A percentile compares a stretch with the other conserved stretches of the same genome.
Conservation (phyloP, 768 basidiomycete genomes). For the Paxillus ammoniavirescens region DNA sequence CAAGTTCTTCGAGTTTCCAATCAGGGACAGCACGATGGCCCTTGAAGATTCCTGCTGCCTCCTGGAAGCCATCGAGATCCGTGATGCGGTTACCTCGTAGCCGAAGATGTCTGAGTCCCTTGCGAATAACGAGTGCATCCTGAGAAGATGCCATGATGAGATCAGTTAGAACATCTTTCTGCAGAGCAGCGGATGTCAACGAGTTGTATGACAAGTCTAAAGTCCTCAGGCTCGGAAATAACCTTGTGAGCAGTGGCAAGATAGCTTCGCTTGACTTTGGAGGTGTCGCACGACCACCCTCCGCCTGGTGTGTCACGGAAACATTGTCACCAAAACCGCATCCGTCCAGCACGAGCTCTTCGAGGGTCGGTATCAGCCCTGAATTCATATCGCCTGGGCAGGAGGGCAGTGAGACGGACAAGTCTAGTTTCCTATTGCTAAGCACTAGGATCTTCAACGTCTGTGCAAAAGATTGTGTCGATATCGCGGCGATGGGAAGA, state of each 20-base stretch:
- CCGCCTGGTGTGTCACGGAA: slow-evolving; percentile 40
- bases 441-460: slow-evolving; percentile 59
- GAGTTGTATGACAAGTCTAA: slow-evolving; percentile 78
- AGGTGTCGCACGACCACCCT: slow-evolving; percentile 32
- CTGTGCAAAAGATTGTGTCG: slow-evolving; percentile 56
- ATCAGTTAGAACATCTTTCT: slow-evolving; percentile 43
- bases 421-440: slow-evolving; percentile 64
- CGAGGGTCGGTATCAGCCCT: slow-evolving; percentile 60
- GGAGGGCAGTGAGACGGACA: slow-evolving; percentile 55
- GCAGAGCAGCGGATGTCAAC: slow-evolving; percentile 54
- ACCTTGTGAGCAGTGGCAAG: slow-evolving; percentile 53
- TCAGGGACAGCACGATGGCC: slow-evolving; percentile 57
- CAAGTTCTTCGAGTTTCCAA: slow-evolving; percentile 82
- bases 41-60: slow-evolving; percentile 61
- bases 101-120: slow-evolving; percentile 63
- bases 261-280: slow-evolving; percentile 52
- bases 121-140: slow-evolving; percentile 27
- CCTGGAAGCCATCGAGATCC: slow-evolving; percentile 60
- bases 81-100: slow-evolving; percentile 68
- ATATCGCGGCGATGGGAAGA: slow-evolving; percentile 63
- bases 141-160: slow-evolving; percentile 49
- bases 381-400: slow-evolving; percentile 25
- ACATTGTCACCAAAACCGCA: slow-evolving; percentile 66
- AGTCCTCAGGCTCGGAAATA: slow-evolving; percentile 70
- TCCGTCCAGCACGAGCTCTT: slow-evolving; percentile 73